Base-by-base conservation (phyloP, 108 stramenopile genomes). In the Licmophora abbreviata region DNA sequence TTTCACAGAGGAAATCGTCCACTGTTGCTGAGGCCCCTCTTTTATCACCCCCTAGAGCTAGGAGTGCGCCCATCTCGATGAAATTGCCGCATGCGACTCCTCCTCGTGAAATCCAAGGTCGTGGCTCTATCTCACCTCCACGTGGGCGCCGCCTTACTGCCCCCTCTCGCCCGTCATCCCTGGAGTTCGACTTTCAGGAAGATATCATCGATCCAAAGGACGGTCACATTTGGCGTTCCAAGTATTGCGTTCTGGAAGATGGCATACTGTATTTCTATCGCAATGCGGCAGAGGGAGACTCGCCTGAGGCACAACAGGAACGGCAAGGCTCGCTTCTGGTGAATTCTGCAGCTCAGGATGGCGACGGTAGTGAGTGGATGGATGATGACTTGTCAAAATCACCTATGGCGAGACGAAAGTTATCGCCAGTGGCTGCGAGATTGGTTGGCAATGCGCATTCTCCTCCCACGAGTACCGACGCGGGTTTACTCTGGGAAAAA, bases 231-330 rank as follows among this genome's bases (percentile, higher is more conserved):
- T 88, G 87, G 87, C 56, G 77, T 3, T 65, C 80, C 10, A 81
- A 82, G 31, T 88, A 80, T 56, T 88, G 87, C 51, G 68, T 88
- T 22, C 30, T 88, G 33, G 73, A 80, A 46, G 77, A 82, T 56
- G 77, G 80, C 0, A 66, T 80, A 33, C 42, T 88, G 2, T 88
- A 88, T 47, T 84, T 88, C 64, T 88, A 88, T 60, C 54, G 78
- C 4, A 76, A 74, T 49, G 71, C 67, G 14, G 32, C 28, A 26
- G 82, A 81, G 47, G 87, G 68, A 8, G 69, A 84, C 29, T 71
- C 66, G 7, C 51, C 43, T 29, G 80, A 79, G 49, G 87, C 87
- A n/a, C 35, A 54, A 21, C 37, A 40, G n/a, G 87, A 88, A 61
- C 77, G 85, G 34, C n/a, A n/a, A n/a, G n/a, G n/a, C n/a, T 51